Conservation (phyloP, 192 early-diverging fungal species). For the Diversispora eburnea region DNA sequence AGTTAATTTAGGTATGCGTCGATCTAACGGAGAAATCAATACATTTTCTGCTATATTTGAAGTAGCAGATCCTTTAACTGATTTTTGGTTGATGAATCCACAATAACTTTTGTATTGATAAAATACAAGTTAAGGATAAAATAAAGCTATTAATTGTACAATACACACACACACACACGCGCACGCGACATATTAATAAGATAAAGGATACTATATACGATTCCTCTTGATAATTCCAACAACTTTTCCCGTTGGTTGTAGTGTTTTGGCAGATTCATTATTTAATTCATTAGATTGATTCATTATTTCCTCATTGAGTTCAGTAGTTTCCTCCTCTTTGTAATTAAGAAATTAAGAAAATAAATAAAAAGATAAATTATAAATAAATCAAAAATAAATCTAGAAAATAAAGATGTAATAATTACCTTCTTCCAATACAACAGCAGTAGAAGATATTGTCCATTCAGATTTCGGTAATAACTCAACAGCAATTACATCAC, state of each 20-base stretch:
- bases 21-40: constrained; percentile 87
- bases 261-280: constrained; percentile 41
- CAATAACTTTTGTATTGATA: constrained; percentile 53
- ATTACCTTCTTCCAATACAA: constrained; percentile 71
- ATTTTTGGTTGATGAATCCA: constrained; percentile 80
- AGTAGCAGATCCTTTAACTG: constrained; percentile 52
- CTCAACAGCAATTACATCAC: constrained; percentile 87
- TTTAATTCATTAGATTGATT: constrained; percentile 69
- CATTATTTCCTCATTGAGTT: constrained; percentile 57
- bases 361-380: not conserved
- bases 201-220: constrained; percentile 70
- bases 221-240: constrained; percentile 94
- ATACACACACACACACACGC: too few relatives aligned
- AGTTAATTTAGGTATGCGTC: constrained; percentile 88
- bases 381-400: constrained; percentile 6
- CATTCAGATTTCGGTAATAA: constrained; percentile 83
- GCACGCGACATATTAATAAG: too few relatives aligned
- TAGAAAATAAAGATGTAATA: constrained; percentile 51
- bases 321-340: constrained; percentile 37
- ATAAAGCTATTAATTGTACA: not conserved
- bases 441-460: constrained; percentile 67
- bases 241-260: constrained; percentile 78
- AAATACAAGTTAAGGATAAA: not conserved
- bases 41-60: constrained; percentile 67
- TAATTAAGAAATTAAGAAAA: constrained; percentile 4